Conservation (phyloP, 495 filamentous ascomycete species). For the Penicillium roqueforti region DNA sequence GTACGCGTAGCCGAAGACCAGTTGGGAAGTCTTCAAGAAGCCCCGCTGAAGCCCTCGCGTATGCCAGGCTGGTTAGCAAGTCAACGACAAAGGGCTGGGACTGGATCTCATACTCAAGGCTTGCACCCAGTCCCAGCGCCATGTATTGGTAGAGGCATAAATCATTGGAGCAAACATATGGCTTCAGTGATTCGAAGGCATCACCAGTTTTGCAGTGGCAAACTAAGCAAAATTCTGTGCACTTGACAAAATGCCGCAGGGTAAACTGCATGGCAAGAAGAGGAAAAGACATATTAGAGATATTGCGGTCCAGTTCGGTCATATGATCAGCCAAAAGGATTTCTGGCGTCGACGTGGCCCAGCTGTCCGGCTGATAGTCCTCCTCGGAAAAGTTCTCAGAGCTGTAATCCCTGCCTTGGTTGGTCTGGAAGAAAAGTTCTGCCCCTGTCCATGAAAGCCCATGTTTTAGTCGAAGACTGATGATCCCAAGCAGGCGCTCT, state of each 20-base stretch:
- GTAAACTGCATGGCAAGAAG: constrained; percentile 77
- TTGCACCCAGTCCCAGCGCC: constrained; percentile 79
- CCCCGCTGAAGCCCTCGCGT: constrained; percentile 47
- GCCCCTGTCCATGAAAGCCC: constrained; percentile 67
- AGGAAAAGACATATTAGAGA: constrained; percentile 53
- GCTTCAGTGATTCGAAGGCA: constrained; percentile 80
- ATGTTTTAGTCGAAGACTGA: constrained; percentile 53
- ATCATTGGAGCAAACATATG: constrained; percentile 77
- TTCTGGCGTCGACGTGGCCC: constrained; percentile 20
- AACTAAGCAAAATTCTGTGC: constrained; percentile 82
- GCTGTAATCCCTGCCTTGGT: constrained; percentile 30
- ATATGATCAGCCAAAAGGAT: constrained; percentile 53
- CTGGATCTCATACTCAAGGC: constrained; percentile 78
- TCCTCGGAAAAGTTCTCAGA: constrained; percentile 7
- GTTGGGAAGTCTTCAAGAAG: constrained; percentile 59
- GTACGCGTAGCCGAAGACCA: constrained; percentile 68
- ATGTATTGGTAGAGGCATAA: constrained; percentile 92
- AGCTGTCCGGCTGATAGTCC: constrained; percentile 22
- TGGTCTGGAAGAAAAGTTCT: constrained; percentile 52
- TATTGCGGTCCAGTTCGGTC: constrained; percentile 10
- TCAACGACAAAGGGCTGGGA: constrained; percentile 83
- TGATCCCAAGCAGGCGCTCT: constrained; percentile 57
- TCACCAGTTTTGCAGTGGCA: constrained; percentile 72
- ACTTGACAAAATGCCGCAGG: constrained; percentile 73
- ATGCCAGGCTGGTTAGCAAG: constrained; percentile 79